These are phyloP conservation scores for Calonectria pseudoreteaudii DNA, from an alignment of 2,329 filamentous ascomycete genomes.

Conservation along the genomic window DNA sequence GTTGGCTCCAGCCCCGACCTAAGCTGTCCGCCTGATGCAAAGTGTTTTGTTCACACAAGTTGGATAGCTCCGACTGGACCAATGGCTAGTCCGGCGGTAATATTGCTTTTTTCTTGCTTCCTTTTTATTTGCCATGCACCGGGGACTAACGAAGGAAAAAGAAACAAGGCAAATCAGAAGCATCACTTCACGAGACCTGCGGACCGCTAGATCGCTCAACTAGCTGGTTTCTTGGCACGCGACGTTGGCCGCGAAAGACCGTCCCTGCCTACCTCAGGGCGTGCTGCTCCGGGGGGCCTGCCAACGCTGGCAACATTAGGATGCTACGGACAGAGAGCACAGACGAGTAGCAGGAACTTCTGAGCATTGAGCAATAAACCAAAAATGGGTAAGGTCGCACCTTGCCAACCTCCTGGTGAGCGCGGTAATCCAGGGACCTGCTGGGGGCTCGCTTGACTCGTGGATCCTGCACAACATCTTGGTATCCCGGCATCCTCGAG, in stretches of 20 bases:
- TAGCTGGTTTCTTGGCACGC: constrained; percentile 19
- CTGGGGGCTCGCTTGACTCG: constrained; percentile 48
- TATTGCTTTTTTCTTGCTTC: neutral
- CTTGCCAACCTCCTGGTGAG: constrained; percentile 22
- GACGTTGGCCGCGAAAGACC: constrained; percentile 1
- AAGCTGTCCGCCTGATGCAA: constrained; percentile 23
- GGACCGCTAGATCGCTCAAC: neutral
- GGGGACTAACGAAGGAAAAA: constrained; percentile 5
- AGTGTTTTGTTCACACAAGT: constrained; percentile 14
- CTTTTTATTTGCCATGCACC: neutral
- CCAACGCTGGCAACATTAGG: constrained; percentile 7
- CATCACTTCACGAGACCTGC: neutral
- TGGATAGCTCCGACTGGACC: neutral
- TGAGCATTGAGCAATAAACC: constrained; percentile 1
- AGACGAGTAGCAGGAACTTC: neutral
- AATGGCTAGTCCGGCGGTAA: neutral
- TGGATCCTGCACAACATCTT: constrained; percentile 51
- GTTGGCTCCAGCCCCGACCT: constrained; percentile 29
- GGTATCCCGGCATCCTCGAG: constrained; percentile 37
- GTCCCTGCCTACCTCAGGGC: neutral
- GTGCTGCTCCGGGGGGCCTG: neutral
- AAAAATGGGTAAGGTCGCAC: constrained; percentile 1
- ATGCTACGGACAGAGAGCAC: neutral
- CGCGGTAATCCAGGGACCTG: constrained; percentile 30
- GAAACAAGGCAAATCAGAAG: constrained; percentile 14